Evolutionary conservation across 1,139 yeast species (phyloP).

Genomic region (Saccharomyces uvarum): DNA sequence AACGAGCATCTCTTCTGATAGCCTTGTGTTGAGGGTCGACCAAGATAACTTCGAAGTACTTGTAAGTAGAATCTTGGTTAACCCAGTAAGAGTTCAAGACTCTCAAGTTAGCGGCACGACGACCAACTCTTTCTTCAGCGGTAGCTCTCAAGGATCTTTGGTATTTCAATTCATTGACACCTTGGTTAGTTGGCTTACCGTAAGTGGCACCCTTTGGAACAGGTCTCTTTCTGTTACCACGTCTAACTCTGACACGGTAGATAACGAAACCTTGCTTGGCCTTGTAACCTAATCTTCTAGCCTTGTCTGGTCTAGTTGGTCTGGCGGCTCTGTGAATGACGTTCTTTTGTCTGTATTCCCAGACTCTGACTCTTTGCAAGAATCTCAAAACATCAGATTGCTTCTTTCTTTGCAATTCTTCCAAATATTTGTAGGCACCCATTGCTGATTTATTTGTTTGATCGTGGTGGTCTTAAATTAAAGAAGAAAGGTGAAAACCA

Average conservation of each 20-base stretch:
- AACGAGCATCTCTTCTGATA: constrained; percentile 96
- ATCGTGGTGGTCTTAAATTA: neutral
- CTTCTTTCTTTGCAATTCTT: constrained; percentile 99
- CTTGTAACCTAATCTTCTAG: constrained; percentile 99
- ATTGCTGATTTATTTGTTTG: constrained; percentile 35
- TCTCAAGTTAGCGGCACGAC: constrained; percentile 98
- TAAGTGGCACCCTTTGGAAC: constrained; percentile 99
- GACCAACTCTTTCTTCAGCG: constrained; percentile 99
- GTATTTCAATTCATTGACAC: constrained; percentile 98
- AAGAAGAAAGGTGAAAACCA: no score
- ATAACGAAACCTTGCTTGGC: constrained; percentile 99
- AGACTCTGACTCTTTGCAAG: constrained; percentile 98
- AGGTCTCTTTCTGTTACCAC: constrained; percentile 99
- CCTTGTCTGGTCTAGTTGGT: constrained; percentile 99
- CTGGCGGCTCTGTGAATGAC: constrained; percentile 98
- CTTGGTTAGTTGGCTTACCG: constrained; percentile 99
- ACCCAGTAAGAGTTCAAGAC: constrained; percentile 99
- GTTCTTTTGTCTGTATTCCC: constrained; percentile 99
- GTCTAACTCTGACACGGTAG: constrained; percentile 98
- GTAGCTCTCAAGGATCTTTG: constrained; percentile 96
- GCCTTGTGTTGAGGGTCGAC: constrained; percentile 98
- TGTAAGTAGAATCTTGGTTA: constrained; percentile 99
- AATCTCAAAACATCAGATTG: constrained; percentile 99
- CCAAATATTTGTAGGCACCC: constrained; percentile 99
- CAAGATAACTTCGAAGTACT: constrained; percentile 94